A percentile compares a stretch with the other conserved stretches of the same genome.
Evolutionary conservation across 768 basidiomycete genomes (phyloP).

Genomic region (Panus rudis): DNA sequence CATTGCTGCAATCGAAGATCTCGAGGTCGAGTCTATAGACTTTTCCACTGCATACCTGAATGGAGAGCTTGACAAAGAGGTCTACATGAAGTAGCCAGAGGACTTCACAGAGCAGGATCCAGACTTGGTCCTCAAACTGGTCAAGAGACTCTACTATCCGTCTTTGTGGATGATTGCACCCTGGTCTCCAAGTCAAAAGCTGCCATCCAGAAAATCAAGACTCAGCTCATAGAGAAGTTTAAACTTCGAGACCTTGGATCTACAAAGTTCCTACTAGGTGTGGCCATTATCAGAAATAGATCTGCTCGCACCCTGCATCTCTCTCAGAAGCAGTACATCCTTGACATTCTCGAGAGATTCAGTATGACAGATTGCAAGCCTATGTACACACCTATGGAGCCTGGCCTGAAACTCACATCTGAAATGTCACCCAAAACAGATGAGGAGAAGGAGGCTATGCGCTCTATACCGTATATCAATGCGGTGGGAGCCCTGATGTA

Average conservation of each 20-base stretch:
- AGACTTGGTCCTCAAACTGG: constrained; percentile 13
- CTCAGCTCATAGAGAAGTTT: not conserved
- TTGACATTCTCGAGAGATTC: constrained; percentile 15
- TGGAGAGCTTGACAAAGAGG: constrained; percentile 15
- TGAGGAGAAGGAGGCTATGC: constrained; percentile 5
- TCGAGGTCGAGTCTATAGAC: constrained; percentile 22
- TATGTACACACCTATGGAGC: constrained; percentile 6
- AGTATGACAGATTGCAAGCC: constrained; percentile 9
- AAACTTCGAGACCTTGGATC: not conserved
- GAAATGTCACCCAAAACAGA: not conserved
- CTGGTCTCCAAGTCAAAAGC: not conserved
- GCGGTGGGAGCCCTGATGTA: constrained; percentile 31
- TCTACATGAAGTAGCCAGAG: constrained; percentile 11
- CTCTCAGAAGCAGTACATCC: constrained; percentile 17
- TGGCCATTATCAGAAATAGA: constrained; percentile 9
- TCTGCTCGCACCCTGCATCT: constrained; percentile 8
- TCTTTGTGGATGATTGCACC: not conserved
- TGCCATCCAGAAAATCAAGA: not conserved
- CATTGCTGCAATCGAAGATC: constrained; percentile 13
- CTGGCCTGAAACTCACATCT: constrained; percentile 2
- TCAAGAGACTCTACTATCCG: constrained; percentile 26
- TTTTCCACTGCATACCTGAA: constrained; percentile 19
- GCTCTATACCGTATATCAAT: constrained; percentile 15
- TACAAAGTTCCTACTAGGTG: constrained; percentile 3
- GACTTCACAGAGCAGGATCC: constrained; percentile 7